These are phyloP conservation scores for Pichia sp. DNA, from an alignment of 1,139 yeast genomes.

Conservation along the genomic window DNA sequence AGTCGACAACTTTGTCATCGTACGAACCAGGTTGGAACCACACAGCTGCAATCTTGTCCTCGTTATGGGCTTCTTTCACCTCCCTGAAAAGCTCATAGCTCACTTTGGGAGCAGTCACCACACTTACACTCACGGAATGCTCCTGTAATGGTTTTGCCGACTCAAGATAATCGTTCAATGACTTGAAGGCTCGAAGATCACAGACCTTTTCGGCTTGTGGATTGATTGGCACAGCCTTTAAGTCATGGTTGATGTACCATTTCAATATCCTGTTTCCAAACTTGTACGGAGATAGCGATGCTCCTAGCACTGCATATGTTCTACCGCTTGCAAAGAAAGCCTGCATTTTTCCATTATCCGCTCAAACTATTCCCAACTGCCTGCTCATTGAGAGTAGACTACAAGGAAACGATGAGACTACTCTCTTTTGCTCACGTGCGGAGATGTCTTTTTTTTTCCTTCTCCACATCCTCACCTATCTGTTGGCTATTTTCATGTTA, in stretches of 20 bases:
- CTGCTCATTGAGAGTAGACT: too few relatives aligned
- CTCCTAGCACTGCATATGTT: conserved; percentile 67
- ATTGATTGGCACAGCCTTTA: conserved; percentile 68
- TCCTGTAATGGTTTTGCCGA: background rate
- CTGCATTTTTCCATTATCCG: background rate
- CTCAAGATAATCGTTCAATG: conserved; percentile 33
- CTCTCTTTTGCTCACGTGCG: background rate
- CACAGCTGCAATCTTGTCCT: conserved; percentile 46
- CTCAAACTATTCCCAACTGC: too few relatives aligned
- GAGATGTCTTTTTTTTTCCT: background rate
- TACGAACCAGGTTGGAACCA: conserved; percentile 88
- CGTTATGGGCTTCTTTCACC: conserved; percentile 23
- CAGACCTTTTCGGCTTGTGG: conserved; percentile 49
- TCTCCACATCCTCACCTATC: background rate
- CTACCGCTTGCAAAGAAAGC: conserved; percentile 16
- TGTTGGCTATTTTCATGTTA: background rate
- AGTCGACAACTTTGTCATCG: conserved; percentile 49
- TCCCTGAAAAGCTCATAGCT: conserved; percentile 47
- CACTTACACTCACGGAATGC: conserved; percentile 45
- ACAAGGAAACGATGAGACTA: too few relatives aligned
- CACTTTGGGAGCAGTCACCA: conserved; percentile 70
- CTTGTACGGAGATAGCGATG: conserved; percentile 60
- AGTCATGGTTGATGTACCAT: conserved; percentile 59
- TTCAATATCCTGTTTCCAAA: conserved; percentile 66
- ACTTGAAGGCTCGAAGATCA: conserved; percentile 40